Conservation (phyloP, 192 early-diverging fungal genomes). For the Martensiomyces pterosporus region DNA sequence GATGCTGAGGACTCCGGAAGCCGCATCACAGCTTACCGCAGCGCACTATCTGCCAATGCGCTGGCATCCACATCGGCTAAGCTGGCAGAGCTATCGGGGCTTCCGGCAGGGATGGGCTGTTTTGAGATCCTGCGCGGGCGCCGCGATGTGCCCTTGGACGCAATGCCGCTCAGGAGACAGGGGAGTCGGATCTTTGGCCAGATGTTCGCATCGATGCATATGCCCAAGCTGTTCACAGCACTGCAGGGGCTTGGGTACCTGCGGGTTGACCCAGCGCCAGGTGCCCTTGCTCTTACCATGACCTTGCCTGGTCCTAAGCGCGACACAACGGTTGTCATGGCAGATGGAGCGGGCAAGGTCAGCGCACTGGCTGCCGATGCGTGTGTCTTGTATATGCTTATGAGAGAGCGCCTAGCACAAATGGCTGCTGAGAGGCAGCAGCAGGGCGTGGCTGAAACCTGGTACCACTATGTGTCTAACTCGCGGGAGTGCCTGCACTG, state of each 20-base stretch:
- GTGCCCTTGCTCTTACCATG: neutral
- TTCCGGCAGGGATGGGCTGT: too few species aligned
- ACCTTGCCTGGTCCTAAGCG: neutral
- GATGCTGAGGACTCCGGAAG: neutral
- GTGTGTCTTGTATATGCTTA: conserved; percentile 1
- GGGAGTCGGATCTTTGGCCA: neutral
- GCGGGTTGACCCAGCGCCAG: neutral
- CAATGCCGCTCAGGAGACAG: neutral
- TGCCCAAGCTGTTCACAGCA: neutral
- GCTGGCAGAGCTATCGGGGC: neutral
- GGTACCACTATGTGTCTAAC: conserved; percentile 7
- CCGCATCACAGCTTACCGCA: too few species aligned
- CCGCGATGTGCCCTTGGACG: neutral
- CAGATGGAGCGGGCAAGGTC: neutral
- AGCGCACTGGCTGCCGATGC: conserved; percentile 4
- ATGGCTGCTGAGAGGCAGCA: too few species aligned
- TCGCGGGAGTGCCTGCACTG: neutral
- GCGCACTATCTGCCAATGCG: neutral
- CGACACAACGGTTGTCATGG: neutral
- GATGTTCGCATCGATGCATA: neutral
- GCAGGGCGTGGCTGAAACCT: neutral
- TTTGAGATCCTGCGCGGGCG: conserved; percentile 1
- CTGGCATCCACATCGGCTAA: neutral
- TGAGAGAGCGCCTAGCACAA: neutral
- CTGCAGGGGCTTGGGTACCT: neutral